Evolutionary conservation across 371 early-diverging fungal species (phyloP), one percentile per base, ranked within the genome.

Genomic region (Mucor circinelloides): DNA sequence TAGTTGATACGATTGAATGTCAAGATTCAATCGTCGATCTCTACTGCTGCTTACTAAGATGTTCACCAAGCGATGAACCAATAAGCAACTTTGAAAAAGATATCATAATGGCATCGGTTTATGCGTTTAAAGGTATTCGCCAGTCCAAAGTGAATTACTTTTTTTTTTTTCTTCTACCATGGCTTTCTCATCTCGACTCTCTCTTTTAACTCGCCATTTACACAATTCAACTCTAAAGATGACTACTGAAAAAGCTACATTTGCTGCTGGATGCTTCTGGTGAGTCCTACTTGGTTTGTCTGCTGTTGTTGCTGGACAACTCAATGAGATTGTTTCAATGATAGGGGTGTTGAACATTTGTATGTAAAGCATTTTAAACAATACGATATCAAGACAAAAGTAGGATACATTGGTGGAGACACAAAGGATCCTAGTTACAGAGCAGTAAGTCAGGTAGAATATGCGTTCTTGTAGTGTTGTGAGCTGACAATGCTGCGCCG

Each of bases 311-410:
- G 19, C 6, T 27, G 12, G n/a, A n/a, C n/a, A n/a, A n/a, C 44
- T 10, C 4, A 46, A 10, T 61, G 32, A 44, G n/a, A 19, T 4
- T 13, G 2, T 12, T 42, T 3, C 4, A 2, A 27, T n/a, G 3
- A 7, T 60, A 95, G 97, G 96, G 92, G 95, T 67, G 93, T 94
- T 15, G 95, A 97, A 70, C 89, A 94, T 60, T 77, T 87, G 4
- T 95, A 84, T 78, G 84, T 88, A 61, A 89, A 89, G 48, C 77
- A 88, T 48, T 77, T 74, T 70, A 79, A 84, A 38, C 67, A 84
- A n/a, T 79, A 87, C 52, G 83, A 82, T 36, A 73, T 91, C 19
- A 77, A 80, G 32, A 87, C 89, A 2, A 80, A 82, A 62, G 96
- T 95, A 46, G 96, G 97, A 21, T 97, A 95, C 77, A 90, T 86